These are phyloP conservation scores for Chrysochromulina parva DNA, from an alignment of 78 protist genomes.

Conservation along the genomic window DNA sequence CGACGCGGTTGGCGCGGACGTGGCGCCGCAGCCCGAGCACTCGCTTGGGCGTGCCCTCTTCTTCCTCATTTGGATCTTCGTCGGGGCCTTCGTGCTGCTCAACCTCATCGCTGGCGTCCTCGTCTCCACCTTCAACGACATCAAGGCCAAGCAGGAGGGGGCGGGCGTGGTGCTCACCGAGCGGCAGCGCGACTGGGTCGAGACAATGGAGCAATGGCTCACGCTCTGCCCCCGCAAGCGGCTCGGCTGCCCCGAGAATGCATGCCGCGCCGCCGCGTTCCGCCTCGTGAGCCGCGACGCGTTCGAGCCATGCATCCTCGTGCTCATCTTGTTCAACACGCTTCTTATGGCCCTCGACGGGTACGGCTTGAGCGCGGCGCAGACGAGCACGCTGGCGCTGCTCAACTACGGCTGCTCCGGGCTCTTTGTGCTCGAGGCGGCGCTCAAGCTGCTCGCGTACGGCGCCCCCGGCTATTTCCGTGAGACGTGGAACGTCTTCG, in stretches of 20 bases:
- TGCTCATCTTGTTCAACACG: conserved; percentile 23
- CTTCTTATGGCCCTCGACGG: conserved; percentile 5
- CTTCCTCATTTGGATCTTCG: conserved; percentile 34
- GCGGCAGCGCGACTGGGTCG: neutral
- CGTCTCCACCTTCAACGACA: neutral
- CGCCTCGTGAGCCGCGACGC: too few species aligned
- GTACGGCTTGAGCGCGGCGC: neutral
- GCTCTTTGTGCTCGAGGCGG: conserved; percentile 36
- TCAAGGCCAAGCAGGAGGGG: neutral
- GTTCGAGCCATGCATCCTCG: neutral
- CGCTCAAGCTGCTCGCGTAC: conserved; percentile 13
- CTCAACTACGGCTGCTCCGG: neutral
- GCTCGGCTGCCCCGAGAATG: neutral
- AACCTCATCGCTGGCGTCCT: conserved; percentile 41
- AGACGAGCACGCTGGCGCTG: neutral
- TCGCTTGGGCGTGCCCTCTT: neutral
- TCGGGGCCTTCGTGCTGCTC: conserved; percentile 44
- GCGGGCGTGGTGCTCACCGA: neutral
- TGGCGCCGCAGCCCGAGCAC: neutral
- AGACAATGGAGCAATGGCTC: neutral
- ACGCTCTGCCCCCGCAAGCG: neutral
- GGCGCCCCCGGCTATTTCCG: neutral
- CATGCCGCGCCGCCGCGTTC: neutral
- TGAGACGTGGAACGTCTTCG: conserved; percentile 18
- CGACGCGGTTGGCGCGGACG: neutral